Evolutionary conservation across 73 alveolate species (phyloP).

Genomic region (Diophrys appendiculata): DNA sequence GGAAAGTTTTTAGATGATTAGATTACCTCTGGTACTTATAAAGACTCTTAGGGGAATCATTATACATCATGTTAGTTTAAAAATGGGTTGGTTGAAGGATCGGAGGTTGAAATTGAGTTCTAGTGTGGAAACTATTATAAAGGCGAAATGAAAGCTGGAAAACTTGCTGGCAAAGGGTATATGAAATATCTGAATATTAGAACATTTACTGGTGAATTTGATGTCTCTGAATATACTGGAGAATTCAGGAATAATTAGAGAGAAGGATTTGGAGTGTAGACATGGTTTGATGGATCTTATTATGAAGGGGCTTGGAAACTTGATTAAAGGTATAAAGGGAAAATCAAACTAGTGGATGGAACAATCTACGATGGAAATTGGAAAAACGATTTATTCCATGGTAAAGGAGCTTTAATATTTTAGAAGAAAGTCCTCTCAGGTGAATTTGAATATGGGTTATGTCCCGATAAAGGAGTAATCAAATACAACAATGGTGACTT

Average conservation of each 20-base stretch:
- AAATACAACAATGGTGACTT: slow-evolving; percentile 17
- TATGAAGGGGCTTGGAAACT: slow-evolving; percentile 17
- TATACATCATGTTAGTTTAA: slow-evolving; percentile 24
- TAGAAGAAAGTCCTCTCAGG: slow-evolving; percentile 35
- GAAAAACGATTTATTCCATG: slow-evolving; percentile 21
- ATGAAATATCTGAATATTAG: slow-evolving; percentile 10
- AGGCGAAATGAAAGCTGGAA: slow-evolving; percentile 38
- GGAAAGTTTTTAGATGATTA: slow-evolving; percentile 4
- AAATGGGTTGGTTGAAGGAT: slow-evolving; percentile 34
- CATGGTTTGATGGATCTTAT: slow-evolving; percentile 10
- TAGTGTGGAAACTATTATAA: slow-evolving; percentile 22
- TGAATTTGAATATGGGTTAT: slow-evolving; percentile 25
- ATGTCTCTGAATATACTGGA: slow-evolving; percentile 14
- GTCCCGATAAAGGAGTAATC: slow-evolving; percentile 15
- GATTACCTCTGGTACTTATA: background rate
- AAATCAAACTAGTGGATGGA: slow-evolving; percentile 6
- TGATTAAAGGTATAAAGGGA: slow-evolving; percentile 13
- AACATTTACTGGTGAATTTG: background rate
- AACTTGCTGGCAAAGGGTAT: slow-evolving; percentile 38
- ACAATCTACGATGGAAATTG: slow-evolving; percentile 10
- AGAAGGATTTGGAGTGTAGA: slow-evolving; percentile 16
- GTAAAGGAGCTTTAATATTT: slow-evolving; percentile 25
- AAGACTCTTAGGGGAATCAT: slow-evolving; percentile 24
- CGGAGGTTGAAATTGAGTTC: slow-evolving; percentile 19
- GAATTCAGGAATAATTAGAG: slow-evolving; percentile 5